Evolutionary conservation across 2,329 filamentous ascomycete genomes (phyloP), one percentile per base, ranked within the genome.

Genomic region (Xylaria sp.): DNA sequence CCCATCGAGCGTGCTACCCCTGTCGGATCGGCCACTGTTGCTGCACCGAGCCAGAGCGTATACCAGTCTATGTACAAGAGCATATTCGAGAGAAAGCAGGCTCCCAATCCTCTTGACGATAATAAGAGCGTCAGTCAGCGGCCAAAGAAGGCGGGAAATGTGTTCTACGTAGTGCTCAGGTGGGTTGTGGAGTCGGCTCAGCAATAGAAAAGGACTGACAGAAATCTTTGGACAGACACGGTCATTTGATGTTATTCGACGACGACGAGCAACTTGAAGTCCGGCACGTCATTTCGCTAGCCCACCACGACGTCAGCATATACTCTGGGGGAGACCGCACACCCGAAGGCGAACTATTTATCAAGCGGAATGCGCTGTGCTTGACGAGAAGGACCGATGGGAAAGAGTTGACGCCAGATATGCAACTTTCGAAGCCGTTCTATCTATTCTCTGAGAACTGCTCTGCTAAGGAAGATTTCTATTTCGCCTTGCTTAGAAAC

Each of bases 31-130:
- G 74, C 83, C 48, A 88, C 89, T 16, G 86, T 94, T 41, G 85
- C 88, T 29, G 79, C 89, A 39, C 89, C 92, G 52, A 96, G 91
- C 67, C 92, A 90, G 52, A 97, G 93, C 71, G 93, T 99, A 37
- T 97, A 97, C 73, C 94, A 97, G 80, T 89, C 89, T 71, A 97
- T 99, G 91, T 99, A 99, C 74, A 82, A 92, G 69, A 96, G 90
- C 71, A 88, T 99, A 57, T 97, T 99, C 70, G 92, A 96, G 65
- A 84, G 93, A 66, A 92, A 88, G 66, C 79, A 75, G 34, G 63
- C 67, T 7, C 63, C 75, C 1, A 72, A 74, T 1, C 77, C 79
- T 1, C 62, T 82, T 50, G 81, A 83, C 43, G 74, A 75, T 46
- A 77, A 72, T 56, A 79, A 73, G 45, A 72, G 71, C 17, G 69